Percentiles rank a stretch among this genome's conserved stretches.
Evolutionary conservation across 169 alveolate species (phyloP).

Genomic region (Condylostoma magnum): DNA sequence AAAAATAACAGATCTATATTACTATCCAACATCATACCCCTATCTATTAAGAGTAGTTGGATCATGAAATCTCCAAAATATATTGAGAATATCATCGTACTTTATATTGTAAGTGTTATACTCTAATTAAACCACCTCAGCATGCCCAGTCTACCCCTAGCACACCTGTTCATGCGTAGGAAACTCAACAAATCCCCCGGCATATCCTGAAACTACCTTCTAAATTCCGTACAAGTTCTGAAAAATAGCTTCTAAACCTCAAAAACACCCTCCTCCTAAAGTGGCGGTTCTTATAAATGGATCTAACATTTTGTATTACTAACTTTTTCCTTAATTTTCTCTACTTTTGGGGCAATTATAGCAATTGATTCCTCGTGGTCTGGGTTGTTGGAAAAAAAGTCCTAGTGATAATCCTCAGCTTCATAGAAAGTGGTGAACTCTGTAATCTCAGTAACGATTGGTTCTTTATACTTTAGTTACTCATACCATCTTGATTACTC

Average conservation of each 20-base stretch:
- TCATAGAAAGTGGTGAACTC: no score
- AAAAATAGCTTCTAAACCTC: slow-evolving; percentile 68
- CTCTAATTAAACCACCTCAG: slow-evolving; percentile 57
- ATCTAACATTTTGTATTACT: no score
- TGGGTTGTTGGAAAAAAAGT: no score
- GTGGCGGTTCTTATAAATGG: no score
- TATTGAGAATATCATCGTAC: slow-evolving; percentile 37
- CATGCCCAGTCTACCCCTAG: slow-evolving; percentile 68
- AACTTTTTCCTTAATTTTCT: no score
- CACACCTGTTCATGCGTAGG: slow-evolving; percentile 65
- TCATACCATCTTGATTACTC: no score
- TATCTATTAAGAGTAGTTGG: slow-evolving; percentile 63
- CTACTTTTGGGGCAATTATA: no score
- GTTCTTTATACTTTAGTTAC: no score
- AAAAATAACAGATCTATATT: slow-evolving; percentile 67
- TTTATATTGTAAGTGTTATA: slow-evolving; percentile 37
- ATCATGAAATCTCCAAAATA: slow-evolving; percentile 59
- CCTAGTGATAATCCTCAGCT: no score
- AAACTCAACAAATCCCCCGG: slow-evolving; percentile 51
- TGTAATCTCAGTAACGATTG: no score
- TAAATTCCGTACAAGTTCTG: slow-evolving; percentile 51
- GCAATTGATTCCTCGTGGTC: no score
- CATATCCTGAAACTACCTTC: slow-evolving; percentile 54
- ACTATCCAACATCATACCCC: slow-evolving; percentile 71
- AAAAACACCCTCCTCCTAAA: slow-evolving; percentile 79